Base-by-base conservation (phyloP, 768 basidiomycete genomes). In the Paxillus rubicundulus region DNA sequence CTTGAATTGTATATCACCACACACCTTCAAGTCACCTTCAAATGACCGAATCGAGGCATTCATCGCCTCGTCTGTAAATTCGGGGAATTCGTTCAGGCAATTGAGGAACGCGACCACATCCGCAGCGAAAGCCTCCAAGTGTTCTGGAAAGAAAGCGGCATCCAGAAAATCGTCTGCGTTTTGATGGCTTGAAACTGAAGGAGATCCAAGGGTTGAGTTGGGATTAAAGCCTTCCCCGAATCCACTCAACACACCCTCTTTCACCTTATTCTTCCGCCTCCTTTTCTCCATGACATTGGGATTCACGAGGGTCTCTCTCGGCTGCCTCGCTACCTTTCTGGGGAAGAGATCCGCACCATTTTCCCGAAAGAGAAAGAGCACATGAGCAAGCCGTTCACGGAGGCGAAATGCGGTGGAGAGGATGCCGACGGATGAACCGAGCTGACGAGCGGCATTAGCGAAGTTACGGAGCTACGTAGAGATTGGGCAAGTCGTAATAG, bases 321-420 rank as follows among this genome's bases (percentile, higher is more conserved):
- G 70, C 61, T 59, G 78, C 59, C 61, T 77, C 72, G 52, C 53
- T 24, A 87, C 70, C 59, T 86, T 88, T 18, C 82, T 77, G 7
- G 86, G 86, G 56, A 89, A 89, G n/a, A 89, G 75, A 56, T 84
- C 82, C 16, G 86, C 84, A 2, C 86, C 86, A 59, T 89, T 90
- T 67, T 86, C 82, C 38, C 80, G 82, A 67, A 87, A 88, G 13
- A 90, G 77, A 63, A 80, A 84, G 8, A 86, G 74, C 8, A 90
- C 75, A 57, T 85, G 84, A 3, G 83, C 80, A 17, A 89, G 74
- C 7, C 86, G 79, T 55, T 84, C 81, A 2, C 88, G 83, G 30
- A 90, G 78, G 60, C 84, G 80, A 65, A 81, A 87, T 0, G 85
- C 80, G 12, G 86, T 87, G 13, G 87, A 86, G 6, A 89, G 75